These are phyloP conservation scores for Mortierella sp. DNA, from an alignment of 371 early-diverging fungal genomes.

Conservation along the genomic window DNA sequence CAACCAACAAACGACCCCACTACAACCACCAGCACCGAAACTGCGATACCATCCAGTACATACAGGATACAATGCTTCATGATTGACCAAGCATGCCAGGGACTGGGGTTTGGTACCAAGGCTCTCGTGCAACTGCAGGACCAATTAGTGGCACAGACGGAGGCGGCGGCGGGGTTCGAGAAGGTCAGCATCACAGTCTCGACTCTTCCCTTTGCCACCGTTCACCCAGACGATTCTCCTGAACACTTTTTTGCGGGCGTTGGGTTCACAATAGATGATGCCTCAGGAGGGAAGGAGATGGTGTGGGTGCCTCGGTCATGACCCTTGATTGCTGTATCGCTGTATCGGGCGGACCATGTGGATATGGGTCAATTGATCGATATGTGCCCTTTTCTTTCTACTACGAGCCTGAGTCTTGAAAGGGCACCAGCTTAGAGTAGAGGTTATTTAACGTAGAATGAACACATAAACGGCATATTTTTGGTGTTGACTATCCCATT, in stretches of 20 bases:
- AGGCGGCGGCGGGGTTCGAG: background rate
- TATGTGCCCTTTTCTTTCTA: no score
- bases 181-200: conserved; percentile 16
- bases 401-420: no score
- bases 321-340: no score
- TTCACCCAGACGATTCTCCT: conserved; percentile 44
- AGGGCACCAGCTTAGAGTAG: no score
- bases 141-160: background rate
- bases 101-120: conserved; percentile 47
- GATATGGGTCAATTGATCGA: no score
- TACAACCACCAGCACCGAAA: background rate
- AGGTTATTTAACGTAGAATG: no score
- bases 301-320: conserved; percentile 15
- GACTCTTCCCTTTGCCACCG: conserved; percentile 25
- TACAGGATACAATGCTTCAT: conserved; percentile 29
- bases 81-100: conserved; percentile 49
- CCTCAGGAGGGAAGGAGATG: conserved; percentile 13
- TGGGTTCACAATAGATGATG: conserved; percentile 20
- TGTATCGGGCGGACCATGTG: no score
- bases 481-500: no score
- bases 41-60: background rate
- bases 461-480: no score
- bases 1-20: background rate
- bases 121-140: conserved; percentile 29
- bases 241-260: conserved; percentile 38